phyloP scores from a whole-genome alignment of 1,284 basidiomycete genomes.

The Coniferiporia weirii region DNA sequence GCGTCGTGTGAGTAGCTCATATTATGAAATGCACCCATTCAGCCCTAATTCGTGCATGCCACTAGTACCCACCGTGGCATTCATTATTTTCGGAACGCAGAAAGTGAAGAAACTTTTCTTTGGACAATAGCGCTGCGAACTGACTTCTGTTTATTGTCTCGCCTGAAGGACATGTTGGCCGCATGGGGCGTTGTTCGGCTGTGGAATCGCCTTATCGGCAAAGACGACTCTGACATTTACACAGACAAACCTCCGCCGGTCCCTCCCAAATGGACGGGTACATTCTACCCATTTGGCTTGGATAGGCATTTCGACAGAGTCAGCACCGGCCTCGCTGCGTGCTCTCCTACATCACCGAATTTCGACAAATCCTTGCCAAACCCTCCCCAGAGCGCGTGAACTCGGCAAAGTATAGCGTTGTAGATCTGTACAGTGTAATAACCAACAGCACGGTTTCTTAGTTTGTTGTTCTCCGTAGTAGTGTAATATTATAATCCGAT shows the following conservation, averaged over 20 bases:
- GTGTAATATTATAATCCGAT: too few species aligned
- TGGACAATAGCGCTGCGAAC: not conserved
- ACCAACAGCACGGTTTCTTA: too few species aligned
- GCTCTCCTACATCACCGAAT: too few species aligned
- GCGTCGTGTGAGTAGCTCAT: not conserved
- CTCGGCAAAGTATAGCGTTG: too few species aligned
- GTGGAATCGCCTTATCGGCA: not conserved
- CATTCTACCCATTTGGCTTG: not conserved
- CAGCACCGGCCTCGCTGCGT: too few species aligned
- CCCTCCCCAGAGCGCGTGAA: too few species aligned
- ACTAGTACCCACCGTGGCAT: not conserved
- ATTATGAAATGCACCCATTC: not conserved
- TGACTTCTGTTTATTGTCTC: not conserved
- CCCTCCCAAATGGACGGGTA: not conserved
- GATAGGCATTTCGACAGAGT: not conserved
- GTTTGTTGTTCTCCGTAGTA: too few species aligned
- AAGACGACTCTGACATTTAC: not conserved
- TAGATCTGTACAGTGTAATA: too few species aligned
- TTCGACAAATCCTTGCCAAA: too few species aligned
- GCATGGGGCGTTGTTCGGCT: not conserved
- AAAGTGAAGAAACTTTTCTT: not conserved
- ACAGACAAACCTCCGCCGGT: not conserved
- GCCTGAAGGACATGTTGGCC: not conserved
- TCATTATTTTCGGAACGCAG: not conserved
- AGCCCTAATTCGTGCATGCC: not conserved